Conservation (phyloP, 108 stramenopile species). For the Cyclotella sp. region DNA sequence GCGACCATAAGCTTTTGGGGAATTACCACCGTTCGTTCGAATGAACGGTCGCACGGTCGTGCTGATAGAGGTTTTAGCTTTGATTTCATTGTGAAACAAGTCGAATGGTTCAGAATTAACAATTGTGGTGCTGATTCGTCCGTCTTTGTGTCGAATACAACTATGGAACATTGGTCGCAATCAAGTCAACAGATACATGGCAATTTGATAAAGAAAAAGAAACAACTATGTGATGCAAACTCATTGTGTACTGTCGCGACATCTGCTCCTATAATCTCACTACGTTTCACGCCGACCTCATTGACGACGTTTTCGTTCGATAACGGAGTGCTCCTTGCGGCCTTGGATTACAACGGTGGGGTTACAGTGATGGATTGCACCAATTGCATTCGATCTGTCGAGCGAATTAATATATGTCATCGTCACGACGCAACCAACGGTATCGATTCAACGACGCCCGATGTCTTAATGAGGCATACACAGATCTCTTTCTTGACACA, state of each 20-base stretch:
- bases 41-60: background rate
- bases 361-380: constrained; percentile 70
- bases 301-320: background rate
- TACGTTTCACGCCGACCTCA: constrained; percentile 45
- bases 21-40: constrained; percentile 12
- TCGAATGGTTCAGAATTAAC: constrained; percentile 39
- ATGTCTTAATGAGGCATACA: background rate
- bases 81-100: constrained; percentile 15
- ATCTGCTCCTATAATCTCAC: constrained; percentile 26
- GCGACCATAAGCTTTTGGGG: constrained; percentile 44
- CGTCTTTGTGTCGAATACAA: constrained; percentile 47
- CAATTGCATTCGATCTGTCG: constrained; percentile 39
- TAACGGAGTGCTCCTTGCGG: constrained; percentile 47
- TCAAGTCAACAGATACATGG: background rate
- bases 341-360: constrained; percentile 83
- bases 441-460: background rate
- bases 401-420: constrained; percentile 2
- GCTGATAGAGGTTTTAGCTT: background rate
- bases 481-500: constrained; percentile 9
- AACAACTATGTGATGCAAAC: background rate
- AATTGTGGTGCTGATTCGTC: constrained; percentile 59
- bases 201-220: constrained; percentile 7
- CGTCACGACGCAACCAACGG: background rate
- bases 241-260: constrained; percentile 16
- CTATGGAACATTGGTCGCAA: constrained; percentile 37